Base-by-base conservation (phyloP, 2,329 filamentous ascomycete genomes). In the Alternaria triticimaculans region DNA sequence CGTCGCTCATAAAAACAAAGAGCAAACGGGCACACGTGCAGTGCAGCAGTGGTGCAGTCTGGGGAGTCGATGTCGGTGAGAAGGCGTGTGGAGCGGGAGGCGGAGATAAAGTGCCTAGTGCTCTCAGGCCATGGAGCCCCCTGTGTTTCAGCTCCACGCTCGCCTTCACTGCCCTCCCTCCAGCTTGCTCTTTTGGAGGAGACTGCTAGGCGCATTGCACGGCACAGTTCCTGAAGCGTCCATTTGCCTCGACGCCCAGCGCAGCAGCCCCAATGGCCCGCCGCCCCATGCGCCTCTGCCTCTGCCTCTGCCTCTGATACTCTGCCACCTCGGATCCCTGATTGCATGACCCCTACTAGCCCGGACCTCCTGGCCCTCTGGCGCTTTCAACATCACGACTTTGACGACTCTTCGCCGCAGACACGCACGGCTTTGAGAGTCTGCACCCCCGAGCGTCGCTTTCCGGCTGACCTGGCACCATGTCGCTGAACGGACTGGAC, bases 401-500 rank as follows among this genome's bases (percentile, higher is more conserved):
- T 41, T 55, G 55, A 55, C 62, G 30, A 56, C 57, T 55, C 59
- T 48, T 61, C 46, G 58, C 62, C 58, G 57, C 58, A 55, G 60
- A 60, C 60, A 58, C 55, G 55, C 62, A 51, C 63, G 58, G 63
- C 60, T 62, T 49, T 50, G 55, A 58, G 65, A 58, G 54, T 53
- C 55, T 63, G 60, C 49, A 62, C 62, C 62, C n/a, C 50, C 48
- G 64, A 46, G 62, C 62, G 45, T 45, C 61, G 48, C 49, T 33
- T 56, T 59, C 18, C 59, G 62, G 60, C 62, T 54, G 60, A 45
- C 66, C 37, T 37, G 20, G 44, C 62, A 72, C 55, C 63, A 98
- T 98, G 95, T 97, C 95, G 85, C 87, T 98, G 82, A 97, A 97
- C 89, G 96, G 96, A 70, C 87, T 98, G 82, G 94, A 97, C 84